Conservation (phyloP, 495 filamentous ascomycete species). For the Endocarpon pusillum region DNA sequence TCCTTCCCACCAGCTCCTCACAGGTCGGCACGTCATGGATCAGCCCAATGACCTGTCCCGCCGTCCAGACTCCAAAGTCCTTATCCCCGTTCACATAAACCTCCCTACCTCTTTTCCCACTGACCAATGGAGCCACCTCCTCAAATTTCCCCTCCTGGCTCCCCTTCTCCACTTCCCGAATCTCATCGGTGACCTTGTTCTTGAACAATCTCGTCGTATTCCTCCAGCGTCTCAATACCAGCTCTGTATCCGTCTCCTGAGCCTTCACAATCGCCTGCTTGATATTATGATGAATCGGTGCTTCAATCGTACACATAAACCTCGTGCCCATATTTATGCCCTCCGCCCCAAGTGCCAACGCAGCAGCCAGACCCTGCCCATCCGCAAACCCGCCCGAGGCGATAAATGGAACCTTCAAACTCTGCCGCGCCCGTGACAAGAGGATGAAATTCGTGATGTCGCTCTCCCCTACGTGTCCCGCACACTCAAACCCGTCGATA, state of each 20-base stretch:
- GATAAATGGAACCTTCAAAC: constrained; percentile 77
- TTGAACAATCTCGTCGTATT: constrained; percentile 80
- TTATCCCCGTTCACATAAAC: constrained; percentile 87
- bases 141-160: constrained; percentile 77
- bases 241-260: constrained; percentile 75
- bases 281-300: constrained; percentile 82
- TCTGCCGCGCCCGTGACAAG: constrained; percentile 68
- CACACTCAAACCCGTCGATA: constrained; percentile 97
- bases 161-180: constrained; percentile 67
- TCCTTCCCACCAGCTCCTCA: constrained; percentile 35
- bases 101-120: constrained; percentile 76
- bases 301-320: constrained; percentile 86
- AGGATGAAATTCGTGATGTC: constrained; percentile 98
- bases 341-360: constrained; percentile 77
- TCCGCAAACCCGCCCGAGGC: constrained; percentile 92
- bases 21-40: constrained; percentile 57
- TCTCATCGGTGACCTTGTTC: constrained; percentile 74
- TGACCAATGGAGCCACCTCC: constrained; percentile 79
- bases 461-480: constrained; percentile 84
- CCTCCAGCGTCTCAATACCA: constrained; percentile 79
- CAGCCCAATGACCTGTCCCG: constrained; percentile 51
- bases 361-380: constrained; percentile 83
- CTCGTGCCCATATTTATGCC: constrained; percentile 92
- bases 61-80: constrained; percentile 71
- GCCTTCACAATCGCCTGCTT: constrained; percentile 84